Conservation (phyloP, 768 basidiomycete genomes). For the Leccinum ochraceum region DNA sequence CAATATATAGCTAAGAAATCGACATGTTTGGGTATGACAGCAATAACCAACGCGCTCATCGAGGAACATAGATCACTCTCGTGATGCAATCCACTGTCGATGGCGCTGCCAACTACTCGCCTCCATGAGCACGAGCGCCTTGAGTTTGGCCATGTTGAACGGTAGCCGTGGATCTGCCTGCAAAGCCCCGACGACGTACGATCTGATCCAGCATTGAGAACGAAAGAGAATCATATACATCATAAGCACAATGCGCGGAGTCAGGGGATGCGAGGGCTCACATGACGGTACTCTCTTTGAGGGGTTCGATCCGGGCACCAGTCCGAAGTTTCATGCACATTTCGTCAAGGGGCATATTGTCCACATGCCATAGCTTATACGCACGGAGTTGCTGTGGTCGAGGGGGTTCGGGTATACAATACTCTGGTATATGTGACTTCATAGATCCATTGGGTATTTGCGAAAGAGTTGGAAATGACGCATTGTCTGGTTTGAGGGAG, state of each 20-base stretch:
- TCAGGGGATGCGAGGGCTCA: constrained; percentile 21
- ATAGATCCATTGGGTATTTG: neutral
- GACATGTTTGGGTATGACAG: neutral
- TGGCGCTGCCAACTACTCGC: constrained; percentile 44
- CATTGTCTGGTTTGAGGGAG: constrained; percentile 1
- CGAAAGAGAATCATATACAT: neutral
- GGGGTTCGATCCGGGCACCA: constrained; percentile 36
- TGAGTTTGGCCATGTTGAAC: constrained; percentile 37
- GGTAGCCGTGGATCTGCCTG: constrained; percentile 40
- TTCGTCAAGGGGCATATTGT: constrained; percentile 35
- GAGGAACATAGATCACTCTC: constrained; percentile 10
- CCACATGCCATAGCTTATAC: constrained; percentile 46
- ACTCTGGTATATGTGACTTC: constrained; percentile 17
- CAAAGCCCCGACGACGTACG: constrained; percentile 45
- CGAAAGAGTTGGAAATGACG: neutral
- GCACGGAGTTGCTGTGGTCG: constrained; percentile 43
- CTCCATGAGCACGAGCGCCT: constrained; percentile 41
- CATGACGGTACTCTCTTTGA: constrained; percentile 50
- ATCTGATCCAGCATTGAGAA: constrained; percentile 28
- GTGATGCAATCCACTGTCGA: constrained; percentile 38
- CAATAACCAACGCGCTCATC: neutral
- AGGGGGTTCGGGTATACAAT: constrained; percentile 30
- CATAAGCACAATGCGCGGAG: neutral
- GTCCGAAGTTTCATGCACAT: constrained; percentile 42
- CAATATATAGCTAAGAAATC: neutral